A percentile compares a stretch with the other conserved stretches of the same genome.
Evolutionary conservation across 768 basidiomycete species (phyloP).

Genomic region (Chiua virens): DNA sequence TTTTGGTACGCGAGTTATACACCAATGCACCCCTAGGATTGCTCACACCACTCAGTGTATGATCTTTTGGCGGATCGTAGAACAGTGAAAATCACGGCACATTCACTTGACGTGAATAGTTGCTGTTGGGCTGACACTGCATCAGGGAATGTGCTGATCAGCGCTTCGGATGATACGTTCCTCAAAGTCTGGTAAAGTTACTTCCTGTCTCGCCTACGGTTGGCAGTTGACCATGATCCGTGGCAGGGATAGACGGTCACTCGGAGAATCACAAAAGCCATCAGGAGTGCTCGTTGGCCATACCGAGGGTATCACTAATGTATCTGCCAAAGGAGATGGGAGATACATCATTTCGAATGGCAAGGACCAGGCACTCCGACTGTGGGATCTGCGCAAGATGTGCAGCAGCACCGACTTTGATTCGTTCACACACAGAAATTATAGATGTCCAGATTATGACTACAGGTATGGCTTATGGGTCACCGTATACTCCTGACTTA

Average conservation of each 20-base stretch:
- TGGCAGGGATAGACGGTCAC: constrained; percentile 51
- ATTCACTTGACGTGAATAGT: constrained; percentile 90
- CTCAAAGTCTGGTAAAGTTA: constrained; percentile 84
- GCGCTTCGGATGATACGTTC: constrained; percentile 92
- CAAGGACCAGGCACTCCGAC: constrained; percentile 87
- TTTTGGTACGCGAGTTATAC: constrained; percentile 49
- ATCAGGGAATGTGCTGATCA: constrained; percentile 92
- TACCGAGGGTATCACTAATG: constrained; percentile 93
- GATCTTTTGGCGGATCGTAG: constrained; percentile 80
- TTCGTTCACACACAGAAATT: constrained; percentile 44
- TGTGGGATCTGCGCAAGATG: constrained; percentile 98
- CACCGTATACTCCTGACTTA: constrained; percentile 9
- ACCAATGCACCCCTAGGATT: not conserved
- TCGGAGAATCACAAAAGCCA: constrained; percentile 59
- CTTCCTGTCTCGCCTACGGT: not conserved
- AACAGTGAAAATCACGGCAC: constrained; percentile 84
- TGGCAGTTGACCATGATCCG: not conserved
- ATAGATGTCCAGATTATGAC: constrained; percentile 67
- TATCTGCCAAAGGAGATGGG: constrained; percentile 94
- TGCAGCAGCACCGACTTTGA: constrained; percentile 70
- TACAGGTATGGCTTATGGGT: constrained; percentile 63
- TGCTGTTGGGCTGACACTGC: constrained; percentile 94
- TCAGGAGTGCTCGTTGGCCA: constrained; percentile 94
- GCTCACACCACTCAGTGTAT: constrained; percentile 59
- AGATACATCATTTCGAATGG: constrained; percentile 95